A percentile compares a stretch with the other conserved stretches of the same genome.
Evolutionary conservation across 805 yeast species (phyloP).

Genomic region (Saccharomycopsis selenospora): DNA sequence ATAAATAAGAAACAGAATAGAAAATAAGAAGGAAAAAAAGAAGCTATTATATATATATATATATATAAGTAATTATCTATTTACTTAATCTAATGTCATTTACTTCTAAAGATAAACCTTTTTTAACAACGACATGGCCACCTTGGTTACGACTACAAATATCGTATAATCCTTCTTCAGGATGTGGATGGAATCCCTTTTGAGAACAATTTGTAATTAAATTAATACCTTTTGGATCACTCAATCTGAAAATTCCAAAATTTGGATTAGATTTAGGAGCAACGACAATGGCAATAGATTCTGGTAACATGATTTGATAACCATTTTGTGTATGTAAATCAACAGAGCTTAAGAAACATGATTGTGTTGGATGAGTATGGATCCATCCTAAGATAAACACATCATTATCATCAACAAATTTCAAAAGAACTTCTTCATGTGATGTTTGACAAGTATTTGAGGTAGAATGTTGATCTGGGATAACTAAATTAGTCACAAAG

Average conservation of each 20-base stretch:
- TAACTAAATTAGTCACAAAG: conserved; percentile 51
- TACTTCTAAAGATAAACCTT: conserved; percentile 40
- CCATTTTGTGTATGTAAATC: conserved; percentile 64
- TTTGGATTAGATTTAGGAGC: conserved; percentile 45
- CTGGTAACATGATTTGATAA: conserved; percentile 63
- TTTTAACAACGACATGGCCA: conserved; percentile 45
- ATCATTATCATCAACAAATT: conserved; percentile 46
- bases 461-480: conserved; percentile 59
- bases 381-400: conserved; percentile 68
- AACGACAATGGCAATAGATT: conserved; percentile 61
- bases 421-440: conserved; percentile 52
- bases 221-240: conserved; percentile 60
- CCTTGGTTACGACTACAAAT: conserved; percentile 33
- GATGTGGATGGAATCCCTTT: conserved; percentile 57
- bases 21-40: too few relatives aligned
- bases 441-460: conserved; percentile 55
- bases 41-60: not conserved
- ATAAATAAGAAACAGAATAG: too few relatives aligned
- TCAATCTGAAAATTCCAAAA: conserved; percentile 51
- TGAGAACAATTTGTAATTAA: conserved; percentile 43
- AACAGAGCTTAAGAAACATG: conserved; percentile 60
- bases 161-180: conserved; percentile 42
- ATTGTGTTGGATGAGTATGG: conserved; percentile 67
- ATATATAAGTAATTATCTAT: not conserved
- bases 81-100: conserved; percentile 38